Conservation (phyloP, 495 filamentous ascomycete genomes). For the Cudoniella acicularis region DNA sequence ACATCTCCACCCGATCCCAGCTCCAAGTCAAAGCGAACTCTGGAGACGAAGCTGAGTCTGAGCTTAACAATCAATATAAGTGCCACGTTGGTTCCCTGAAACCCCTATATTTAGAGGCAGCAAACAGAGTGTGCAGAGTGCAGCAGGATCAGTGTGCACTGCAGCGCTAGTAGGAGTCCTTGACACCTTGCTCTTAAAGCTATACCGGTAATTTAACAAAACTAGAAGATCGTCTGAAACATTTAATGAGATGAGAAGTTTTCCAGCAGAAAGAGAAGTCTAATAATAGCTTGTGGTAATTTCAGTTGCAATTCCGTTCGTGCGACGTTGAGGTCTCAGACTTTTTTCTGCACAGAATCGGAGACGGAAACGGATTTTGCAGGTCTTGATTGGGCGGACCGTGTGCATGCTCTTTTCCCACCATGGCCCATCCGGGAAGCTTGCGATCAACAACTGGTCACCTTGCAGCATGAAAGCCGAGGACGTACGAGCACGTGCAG, state of each 20-base stretch:
- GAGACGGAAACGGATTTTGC: background rate
- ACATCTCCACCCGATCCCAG: background rate
- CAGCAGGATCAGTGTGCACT: background rate
- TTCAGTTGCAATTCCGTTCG: background rate
- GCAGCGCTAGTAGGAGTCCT: background rate
- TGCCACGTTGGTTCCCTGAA: background rate
- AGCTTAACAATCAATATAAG: conserved; percentile 4
- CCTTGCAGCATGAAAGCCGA: background rate
- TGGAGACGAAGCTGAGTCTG: conserved; percentile 4
- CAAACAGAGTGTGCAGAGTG: background rate
- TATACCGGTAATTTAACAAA: background rate
- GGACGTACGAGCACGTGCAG: background rate
- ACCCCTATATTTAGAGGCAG: background rate
- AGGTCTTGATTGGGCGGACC: background rate
- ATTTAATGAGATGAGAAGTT: background rate
- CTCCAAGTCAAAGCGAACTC: background rate
- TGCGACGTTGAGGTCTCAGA: conserved; percentile 5
- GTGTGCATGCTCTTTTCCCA: background rate
- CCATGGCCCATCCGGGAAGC: background rate
- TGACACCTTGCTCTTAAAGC: background rate
- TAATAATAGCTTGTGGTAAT: background rate
- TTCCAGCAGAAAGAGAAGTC: background rate
- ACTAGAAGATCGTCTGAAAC: background rate
- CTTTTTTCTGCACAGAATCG: background rate
- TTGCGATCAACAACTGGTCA: background rate